Base-by-base conservation (phyloP, 2,329 filamentous ascomycete genomes). In the Ophiostoma populinum region DNA sequence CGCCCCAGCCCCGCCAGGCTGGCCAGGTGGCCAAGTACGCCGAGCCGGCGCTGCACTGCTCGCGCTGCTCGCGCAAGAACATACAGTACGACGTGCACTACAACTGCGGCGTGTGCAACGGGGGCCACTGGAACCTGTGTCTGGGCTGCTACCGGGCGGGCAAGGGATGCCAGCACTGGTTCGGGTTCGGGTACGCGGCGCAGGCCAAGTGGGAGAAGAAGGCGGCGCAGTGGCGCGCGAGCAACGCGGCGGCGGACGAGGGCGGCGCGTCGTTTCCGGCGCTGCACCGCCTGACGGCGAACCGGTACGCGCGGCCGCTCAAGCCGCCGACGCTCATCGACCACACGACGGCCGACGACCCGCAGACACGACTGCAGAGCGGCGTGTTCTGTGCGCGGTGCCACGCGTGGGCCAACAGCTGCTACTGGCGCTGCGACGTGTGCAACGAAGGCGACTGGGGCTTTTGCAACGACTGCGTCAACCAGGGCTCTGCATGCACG, bases 391-490 rank as follows among this genome's bases (percentile, higher is more conserved):
- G 87, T 51, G 72, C 78, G 24, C 67, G 68, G 32, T 94, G 87
- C 51, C 60, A 67, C 13, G 61, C 67, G 1, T 80, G 73, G 60
- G 68, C 82, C 0, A 86, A 92, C 47, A 69, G 77, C 34, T 90
- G 82, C 54, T 92, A 81, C 55, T 95, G 86, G 87, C 75, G 80
- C 42, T 95, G 87, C 52, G 72, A 79, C 40, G 53, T 66, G 18
- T 95, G 87, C 56, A 93, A 93, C 47, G 75, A 90, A 42, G 87
- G 83, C 5, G 86, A 92, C 49, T 95, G 86, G 86, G 87, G 87
- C 0, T 94, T 82, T 51, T 95, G 87, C 56, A 83, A 86, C 46
- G 59, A 66, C 40, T 95, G 87, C 45, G 82, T 93, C 20, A 86
- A 87, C 40, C 74, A 77, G 51, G 85, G 82, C 12, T 66, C 67